Percentiles rank a stretch among this genome's conserved stretches.
These are phyloP conservation scores for Jackrogersella multiformis DNA, from an alignment of 495 filamentous ascomycete species.

Conservation along the genomic window DNA sequence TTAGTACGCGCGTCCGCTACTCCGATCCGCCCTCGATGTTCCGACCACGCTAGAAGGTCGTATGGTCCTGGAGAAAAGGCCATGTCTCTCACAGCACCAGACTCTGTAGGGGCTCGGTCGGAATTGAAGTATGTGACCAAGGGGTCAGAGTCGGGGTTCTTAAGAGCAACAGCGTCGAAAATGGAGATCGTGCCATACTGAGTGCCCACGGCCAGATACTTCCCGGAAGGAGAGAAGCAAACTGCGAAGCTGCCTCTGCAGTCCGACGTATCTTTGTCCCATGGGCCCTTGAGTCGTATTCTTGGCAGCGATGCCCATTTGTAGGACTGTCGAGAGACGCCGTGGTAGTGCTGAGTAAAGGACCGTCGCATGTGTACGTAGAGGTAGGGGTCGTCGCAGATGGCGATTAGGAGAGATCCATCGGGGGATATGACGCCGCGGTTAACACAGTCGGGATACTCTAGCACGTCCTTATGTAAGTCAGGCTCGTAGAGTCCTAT, in stretches of 20 bases:
- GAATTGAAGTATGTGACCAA: constrained; percentile 61
- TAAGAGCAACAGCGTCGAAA: constrained; percentile 55
- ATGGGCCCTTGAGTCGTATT: constrained; percentile 61
- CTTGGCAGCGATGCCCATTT: constrained; percentile 54
- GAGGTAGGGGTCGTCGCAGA: constrained; percentile 83
- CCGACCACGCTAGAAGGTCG: constrained; percentile 93
- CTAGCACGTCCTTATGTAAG: constrained; percentile 68
- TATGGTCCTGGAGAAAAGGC: constrained; percentile 87
- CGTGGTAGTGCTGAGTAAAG: constrained; percentile 47
- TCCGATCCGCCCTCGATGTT: constrained; percentile 84
- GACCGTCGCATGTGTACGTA: constrained; percentile 74
- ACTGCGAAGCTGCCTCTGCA: constrained; percentile 65
- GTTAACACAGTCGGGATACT: constrained; percentile 85
- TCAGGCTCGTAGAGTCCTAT: constrained; percentile 66
- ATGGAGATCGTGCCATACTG: constrained; percentile 66
- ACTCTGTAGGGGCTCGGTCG: constrained; percentile 65
- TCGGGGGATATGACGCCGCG: constrained; percentile 92
- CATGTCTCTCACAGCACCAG: constrained; percentile 89
- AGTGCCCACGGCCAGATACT: constrained; percentile 64
- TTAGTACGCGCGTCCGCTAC: constrained; percentile 83
- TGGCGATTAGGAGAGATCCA: constrained; percentile 78
- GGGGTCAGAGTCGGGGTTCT: constrained; percentile 48
- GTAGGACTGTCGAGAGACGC: constrained; percentile 26
- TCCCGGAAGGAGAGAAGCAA: constrained; percentile 62
- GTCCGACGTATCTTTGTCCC: constrained; percentile 54